Conservation (phyloP, 768 basidiomycete species). For the Cystobasidium tubakii region DNA sequence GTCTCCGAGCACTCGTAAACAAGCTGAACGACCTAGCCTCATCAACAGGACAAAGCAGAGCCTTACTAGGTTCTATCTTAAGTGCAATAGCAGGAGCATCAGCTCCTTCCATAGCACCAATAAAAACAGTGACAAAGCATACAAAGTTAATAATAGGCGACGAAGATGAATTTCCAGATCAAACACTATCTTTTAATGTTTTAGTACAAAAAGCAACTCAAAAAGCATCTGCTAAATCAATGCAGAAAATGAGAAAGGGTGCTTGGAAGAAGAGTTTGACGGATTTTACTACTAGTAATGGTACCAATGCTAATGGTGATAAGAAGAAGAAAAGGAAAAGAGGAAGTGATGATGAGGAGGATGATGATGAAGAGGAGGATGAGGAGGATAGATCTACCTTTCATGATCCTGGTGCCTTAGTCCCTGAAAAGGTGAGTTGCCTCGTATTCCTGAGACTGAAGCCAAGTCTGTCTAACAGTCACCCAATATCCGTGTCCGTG, state of each 20-base stretch:
- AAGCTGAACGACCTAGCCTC: slow-evolving; percentile 6
- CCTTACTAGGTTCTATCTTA: not conserved
- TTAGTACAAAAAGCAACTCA: slow-evolving; percentile 30
- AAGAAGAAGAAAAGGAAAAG: not conserved
- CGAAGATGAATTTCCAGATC: slow-evolving; percentile 14
- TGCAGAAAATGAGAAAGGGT: slow-evolving; percentile 31
- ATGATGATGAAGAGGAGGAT: slow-evolving; percentile 20
- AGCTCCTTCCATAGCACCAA: slow-evolving; percentile 16
- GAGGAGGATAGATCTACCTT: slow-evolving; percentile 26
- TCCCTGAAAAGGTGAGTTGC: slow-evolving; percentile 18
- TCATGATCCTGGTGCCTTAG: slow-evolving; percentile 23
- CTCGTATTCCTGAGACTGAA: not conserved
- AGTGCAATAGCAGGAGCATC: slow-evolving; percentile 25
- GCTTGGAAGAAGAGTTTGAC: slow-evolving; percentile 8
- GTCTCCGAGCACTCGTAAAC: not conserved
- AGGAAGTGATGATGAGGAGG: slow-evolving; percentile 31
- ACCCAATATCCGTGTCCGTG: not conserved
- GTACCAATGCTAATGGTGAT: not conserved
- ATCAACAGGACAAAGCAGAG: not conserved
- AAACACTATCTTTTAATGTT: slow-evolving; percentile 12
- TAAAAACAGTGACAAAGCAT: slow-evolving; percentile 18
- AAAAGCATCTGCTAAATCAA: slow-evolving; percentile 14
- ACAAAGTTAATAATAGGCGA: slow-evolving; percentile 22
- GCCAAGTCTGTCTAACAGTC: not conserved
- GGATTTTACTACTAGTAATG: not conserved